Percentiles rank a stretch among this genome's conserved stretches.
phyloP scores from a whole-genome alignment of 2,329 filamentous ascomycete species.

The Biscogniauxia sp. region DNA sequence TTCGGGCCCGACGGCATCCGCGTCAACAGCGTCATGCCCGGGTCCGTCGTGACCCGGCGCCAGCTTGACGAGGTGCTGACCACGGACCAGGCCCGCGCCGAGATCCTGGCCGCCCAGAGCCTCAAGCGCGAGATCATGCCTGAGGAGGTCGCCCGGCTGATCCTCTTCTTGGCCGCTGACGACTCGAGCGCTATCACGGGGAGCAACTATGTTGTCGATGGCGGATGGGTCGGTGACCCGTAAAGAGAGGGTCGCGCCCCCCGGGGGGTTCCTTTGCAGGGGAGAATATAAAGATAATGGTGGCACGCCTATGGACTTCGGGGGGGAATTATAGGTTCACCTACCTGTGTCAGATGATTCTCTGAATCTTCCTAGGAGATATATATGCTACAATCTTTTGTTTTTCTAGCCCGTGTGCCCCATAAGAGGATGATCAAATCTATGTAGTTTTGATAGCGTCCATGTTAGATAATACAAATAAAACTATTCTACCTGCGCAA shows the following conservation, averaged over 20 bases:
- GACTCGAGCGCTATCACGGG: slow-evolving; percentile 47
- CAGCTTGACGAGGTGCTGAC: slow-evolving; percentile 44
- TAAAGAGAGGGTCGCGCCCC: neutral
- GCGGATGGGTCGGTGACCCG: slow-evolving; percentile 33
- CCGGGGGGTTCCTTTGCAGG: neutral
- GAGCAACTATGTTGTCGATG: slow-evolving; percentile 40
- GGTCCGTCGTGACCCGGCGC: slow-evolving; percentile 44
- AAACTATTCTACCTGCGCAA: too few species aligned
- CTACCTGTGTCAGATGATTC: too few species aligned
- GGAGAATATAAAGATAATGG: too few species aligned
- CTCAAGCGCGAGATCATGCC: slow-evolving; percentile 41
- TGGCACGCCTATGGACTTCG: too few species aligned
- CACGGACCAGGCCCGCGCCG: slow-evolving; percentile 34
- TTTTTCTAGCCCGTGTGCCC: too few species aligned
- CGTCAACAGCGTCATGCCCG: slow-evolving; percentile 50
- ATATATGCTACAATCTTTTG: too few species aligned
- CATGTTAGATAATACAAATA: too few species aligned
- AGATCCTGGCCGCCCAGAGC: slow-evolving; percentile 40
- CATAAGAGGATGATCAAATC: too few species aligned
- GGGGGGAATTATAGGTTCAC: too few species aligned
- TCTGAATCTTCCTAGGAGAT: too few species aligned
- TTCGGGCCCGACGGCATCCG: slow-evolving; percentile 36
- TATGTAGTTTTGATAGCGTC: too few species aligned
- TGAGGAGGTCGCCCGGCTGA: slow-evolving; percentile 44
- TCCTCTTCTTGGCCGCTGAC: slow-evolving; percentile 45